Evolutionary conservation across 768 basidiomycete species (phyloP).

Genomic region (Suillus placidus): DNA sequence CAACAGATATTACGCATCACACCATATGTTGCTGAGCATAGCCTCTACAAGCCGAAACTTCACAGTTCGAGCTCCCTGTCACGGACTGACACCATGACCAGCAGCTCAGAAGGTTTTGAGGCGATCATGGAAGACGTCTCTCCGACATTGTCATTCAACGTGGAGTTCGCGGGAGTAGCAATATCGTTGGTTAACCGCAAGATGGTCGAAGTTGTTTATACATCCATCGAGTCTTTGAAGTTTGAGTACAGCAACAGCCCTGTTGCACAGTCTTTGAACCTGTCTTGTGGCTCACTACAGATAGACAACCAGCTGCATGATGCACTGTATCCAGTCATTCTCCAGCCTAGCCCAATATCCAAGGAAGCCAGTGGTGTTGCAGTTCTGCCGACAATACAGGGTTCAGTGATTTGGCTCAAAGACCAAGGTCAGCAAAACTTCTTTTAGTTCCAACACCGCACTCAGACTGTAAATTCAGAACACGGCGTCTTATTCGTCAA

Average conservation of each 20-base stretch:
- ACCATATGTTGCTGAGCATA: conserved; percentile 81
- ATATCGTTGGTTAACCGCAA: conserved; percentile 88
- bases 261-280: conserved; percentile 75
- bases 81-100: conserved; percentile 71
- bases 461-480: conserved; percentile 47
- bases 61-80: conserved; percentile 48
- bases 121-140: conserved; percentile 75
- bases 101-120: conserved; percentile 78
- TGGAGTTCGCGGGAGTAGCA: conserved; percentile 90
- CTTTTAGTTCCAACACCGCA: background rate
- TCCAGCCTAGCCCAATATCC: conserved; percentile 90
- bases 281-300: conserved; percentile 87
- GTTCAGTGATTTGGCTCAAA: conserved; percentile 86
- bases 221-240: conserved; percentile 75
- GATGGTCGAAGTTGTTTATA: conserved; percentile 87
- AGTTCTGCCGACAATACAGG: conserved; percentile 81
- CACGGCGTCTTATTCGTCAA: conserved; percentile 98
- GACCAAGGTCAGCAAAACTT: conserved; percentile 69
- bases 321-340: conserved; percentile 89
- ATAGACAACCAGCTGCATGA: conserved; percentile 98
- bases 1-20: conserved; percentile 87
- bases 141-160: conserved; percentile 62
- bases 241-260: conserved; percentile 84
- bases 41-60: conserved; percentile 81
- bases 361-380: conserved; percentile 76